Percentiles rank a stretch among this genome's conserved stretches.
Conservation (phyloP, 345 rosid species). For the Lumnitzera racemosa region DNA sequence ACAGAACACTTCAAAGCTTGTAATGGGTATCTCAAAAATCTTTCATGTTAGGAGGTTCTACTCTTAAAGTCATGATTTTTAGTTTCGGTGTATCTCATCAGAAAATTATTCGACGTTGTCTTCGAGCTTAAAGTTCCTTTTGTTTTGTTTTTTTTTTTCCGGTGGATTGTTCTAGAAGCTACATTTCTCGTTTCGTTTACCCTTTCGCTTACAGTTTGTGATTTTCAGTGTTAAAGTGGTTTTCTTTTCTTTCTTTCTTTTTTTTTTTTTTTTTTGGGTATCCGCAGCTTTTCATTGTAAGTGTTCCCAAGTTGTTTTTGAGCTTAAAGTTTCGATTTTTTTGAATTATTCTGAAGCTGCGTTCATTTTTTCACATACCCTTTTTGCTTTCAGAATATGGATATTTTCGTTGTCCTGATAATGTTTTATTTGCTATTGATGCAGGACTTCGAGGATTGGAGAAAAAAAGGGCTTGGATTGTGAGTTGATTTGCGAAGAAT, state of each 20-base stretch:
- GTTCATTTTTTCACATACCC: not conserved
- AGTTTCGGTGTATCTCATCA: not conserved
- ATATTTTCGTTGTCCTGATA: not conserved
- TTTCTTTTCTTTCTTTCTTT: not conserved
- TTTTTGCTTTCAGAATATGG: not conserved
- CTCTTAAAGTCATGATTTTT: not conserved
- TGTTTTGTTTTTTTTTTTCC: too few relatives aligned
- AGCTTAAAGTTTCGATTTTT: not conserved
- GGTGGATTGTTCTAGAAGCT: not conserved
- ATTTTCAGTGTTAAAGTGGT: too few relatives aligned
- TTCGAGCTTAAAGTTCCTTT: not conserved
- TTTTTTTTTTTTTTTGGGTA: not conserved
- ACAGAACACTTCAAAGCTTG: too few relatives aligned
- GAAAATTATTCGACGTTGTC: not conserved
- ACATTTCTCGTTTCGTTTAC: constrained; percentile 2
- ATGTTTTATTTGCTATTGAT: not conserved
- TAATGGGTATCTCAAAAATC: too few relatives aligned
- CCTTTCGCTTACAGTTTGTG: not conserved
- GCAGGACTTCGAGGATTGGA: not conserved
- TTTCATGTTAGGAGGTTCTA: too few relatives aligned
- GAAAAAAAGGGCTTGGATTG: not conserved
- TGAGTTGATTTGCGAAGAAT: constrained; percentile 6
- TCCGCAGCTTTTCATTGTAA: not conserved
- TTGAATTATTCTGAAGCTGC: not conserved
- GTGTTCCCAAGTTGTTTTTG: not conserved